Evolutionary conservation across 2,329 filamentous ascomycete species (phyloP).

Genomic region (Cercospora sp.): DNA sequence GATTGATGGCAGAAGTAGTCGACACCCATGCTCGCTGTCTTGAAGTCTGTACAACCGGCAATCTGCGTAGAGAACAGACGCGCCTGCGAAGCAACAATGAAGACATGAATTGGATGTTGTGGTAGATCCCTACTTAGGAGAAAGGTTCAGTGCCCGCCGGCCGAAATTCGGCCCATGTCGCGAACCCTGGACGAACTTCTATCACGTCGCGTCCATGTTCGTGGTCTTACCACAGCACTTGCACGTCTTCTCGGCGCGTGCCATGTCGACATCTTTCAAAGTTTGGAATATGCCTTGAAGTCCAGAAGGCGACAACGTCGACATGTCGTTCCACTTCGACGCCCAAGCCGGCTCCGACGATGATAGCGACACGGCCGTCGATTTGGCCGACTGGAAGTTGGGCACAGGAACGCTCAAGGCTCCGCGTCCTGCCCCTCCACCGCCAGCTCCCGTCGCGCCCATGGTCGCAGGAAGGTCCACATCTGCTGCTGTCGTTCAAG

Average conservation of each 20-base stretch:
- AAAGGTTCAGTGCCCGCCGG: neutral
- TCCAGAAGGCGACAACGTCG: constrained; percentile 5
- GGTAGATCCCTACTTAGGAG: neutral
- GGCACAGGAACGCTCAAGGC: constrained; percentile 7
- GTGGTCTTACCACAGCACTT: neutral
- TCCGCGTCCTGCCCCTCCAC: neutral
- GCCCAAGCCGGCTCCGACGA: constrained; percentile 34
- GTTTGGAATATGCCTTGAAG: constrained; percentile 2
- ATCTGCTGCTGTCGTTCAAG: constrained; percentile 5
- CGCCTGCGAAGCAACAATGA: constrained; percentile 16
- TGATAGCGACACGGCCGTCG: constrained; percentile 21
- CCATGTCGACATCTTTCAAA: neutral
- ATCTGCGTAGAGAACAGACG: constrained; percentile 19
- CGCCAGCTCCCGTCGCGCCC: constrained; percentile 27
- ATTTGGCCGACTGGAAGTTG: constrained; percentile 35
- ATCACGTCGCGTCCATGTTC: neutral
- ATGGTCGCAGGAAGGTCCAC: constrained; percentile 22
- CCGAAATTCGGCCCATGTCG: neutral
- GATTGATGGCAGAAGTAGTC: constrained; percentile 68
- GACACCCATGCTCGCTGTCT: constrained; percentile 46
- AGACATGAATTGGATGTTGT: constrained; percentile 11
- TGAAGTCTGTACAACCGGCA: neutral
- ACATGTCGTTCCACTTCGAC: constrained; percentile 34
- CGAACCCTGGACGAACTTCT: neutral
- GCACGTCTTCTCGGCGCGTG: neutral